Conservation (phyloP, 2,329 filamentous ascomycete genomes). For the Ceratocystis papillata region DNA sequence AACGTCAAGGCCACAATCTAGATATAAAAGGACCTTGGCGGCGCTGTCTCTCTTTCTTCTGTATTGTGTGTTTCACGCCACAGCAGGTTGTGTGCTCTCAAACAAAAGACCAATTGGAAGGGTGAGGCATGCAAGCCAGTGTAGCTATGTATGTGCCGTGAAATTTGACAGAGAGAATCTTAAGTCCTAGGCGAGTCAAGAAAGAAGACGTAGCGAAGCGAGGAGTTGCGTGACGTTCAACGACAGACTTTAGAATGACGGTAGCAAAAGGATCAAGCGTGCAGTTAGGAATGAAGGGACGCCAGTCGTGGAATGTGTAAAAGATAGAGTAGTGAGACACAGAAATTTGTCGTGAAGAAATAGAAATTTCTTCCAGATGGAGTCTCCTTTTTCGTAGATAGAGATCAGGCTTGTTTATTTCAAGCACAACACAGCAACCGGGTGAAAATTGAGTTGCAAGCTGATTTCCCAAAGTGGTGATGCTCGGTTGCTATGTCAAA, state of each 20-base stretch:
- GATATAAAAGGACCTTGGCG: slow-evolving; percentile 2
- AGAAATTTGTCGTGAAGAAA: background rate
- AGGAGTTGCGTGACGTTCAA: background rate
- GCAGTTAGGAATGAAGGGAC: slow-evolving; percentile 8
- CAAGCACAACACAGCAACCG: slow-evolving; percentile 4
- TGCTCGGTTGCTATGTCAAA: slow-evolving; percentile 15
- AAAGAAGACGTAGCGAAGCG: background rate
- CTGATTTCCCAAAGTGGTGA: background rate
- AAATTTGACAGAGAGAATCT: slow-evolving; percentile 6
- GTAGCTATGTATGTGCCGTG: background rate
- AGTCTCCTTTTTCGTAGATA: background rate
- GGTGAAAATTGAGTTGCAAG: background rate
- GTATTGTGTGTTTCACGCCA: background rate
- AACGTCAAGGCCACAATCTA: background rate
- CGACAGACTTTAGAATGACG: background rate
- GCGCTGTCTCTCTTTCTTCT: background rate
- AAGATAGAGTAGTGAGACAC: background rate
- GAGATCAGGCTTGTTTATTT: background rate
- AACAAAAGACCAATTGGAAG: background rate
- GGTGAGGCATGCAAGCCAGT: background rate
- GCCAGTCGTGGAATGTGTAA: background rate
- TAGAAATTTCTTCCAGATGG: background rate
- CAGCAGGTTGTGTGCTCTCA: background rate
- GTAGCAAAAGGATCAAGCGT: background rate
- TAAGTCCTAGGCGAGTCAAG: slow-evolving; percentile 4